A percentile compares a stretch with the other conserved stretches of the same genome.
These are phyloP conservation scores for Petunia hybrid DNA, from an alignment of 305 asterid genomes.

Conservation along the genomic window DNA sequence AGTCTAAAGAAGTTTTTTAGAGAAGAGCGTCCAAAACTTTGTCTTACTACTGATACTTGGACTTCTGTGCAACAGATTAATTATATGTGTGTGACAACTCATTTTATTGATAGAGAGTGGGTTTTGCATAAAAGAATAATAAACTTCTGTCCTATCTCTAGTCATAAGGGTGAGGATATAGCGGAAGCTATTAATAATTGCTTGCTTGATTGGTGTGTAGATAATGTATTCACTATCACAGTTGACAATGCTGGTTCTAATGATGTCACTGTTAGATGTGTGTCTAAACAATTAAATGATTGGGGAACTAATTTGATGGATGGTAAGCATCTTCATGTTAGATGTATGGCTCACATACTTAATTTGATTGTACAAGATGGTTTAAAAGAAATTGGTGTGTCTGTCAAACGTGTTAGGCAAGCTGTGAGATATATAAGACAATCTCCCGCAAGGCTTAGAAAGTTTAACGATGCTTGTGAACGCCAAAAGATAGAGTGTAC, in stretches of 20 bases:
- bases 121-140: slow-evolving; percentile 1
- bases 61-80: not conserved
- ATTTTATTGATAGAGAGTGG: slow-evolving; percentile 2
- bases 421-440: not conserved
- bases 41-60: slow-evolving; percentile 23
- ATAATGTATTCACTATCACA: slow-evolving; percentile 27
- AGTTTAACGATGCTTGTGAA: not conserved
- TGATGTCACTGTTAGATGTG: not conserved
- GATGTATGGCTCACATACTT: slow-evolving; percentile 26
- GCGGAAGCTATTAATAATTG: not conserved
- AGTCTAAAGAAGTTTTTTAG: not conserved
- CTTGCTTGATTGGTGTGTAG: slow-evolving; percentile 31
- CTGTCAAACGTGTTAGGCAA: not conserved
- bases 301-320: slow-evolving; percentile 5
- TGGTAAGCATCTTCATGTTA: slow-evolving; percentile 24
- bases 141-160: not conserved
- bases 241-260: slow-evolving; percentile 28
- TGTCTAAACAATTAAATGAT: not conserved
- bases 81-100: slow-evolving; percentile 2
- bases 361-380: slow-evolving; percentile 26
- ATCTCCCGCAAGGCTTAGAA: not conserved
- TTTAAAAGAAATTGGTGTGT: not conserved
- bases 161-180: not conserved
- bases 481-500: not conserved
- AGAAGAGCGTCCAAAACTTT: not conserved